Evolutionary conservation across 495 filamentous ascomycete genomes (phyloP).

Genomic region (Penicillium coffeae): DNA sequence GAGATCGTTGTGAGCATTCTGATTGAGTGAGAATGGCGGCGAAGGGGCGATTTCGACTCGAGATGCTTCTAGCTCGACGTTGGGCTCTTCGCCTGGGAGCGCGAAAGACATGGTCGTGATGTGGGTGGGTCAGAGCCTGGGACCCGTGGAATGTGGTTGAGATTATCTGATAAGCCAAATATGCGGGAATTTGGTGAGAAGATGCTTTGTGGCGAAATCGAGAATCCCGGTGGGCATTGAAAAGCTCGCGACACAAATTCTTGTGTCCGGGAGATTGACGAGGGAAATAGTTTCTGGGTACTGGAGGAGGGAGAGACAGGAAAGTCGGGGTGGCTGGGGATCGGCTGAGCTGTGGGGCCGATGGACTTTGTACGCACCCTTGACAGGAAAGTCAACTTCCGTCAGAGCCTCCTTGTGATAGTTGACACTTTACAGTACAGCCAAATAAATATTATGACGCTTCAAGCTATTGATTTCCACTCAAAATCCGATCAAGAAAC

Average conservation of each 20-base stretch:
- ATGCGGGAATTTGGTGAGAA: not conserved
- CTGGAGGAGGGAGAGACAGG: not conserved
- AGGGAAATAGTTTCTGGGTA: no score
- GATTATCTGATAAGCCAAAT: slow-evolving; percentile 4
- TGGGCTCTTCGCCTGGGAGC: slow-evolving; percentile 4
- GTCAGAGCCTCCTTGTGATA: no score
- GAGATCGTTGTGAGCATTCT: not conserved
- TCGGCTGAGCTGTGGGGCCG: slow-evolving; percentile 2
- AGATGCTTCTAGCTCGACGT: slow-evolving; percentile 1
- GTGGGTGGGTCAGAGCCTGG: not conserved
- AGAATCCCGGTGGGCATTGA: no score
- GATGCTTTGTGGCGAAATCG: no score
- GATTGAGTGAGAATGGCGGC: not conserved
- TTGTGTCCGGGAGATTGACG: no score
- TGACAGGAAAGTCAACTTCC: no score
- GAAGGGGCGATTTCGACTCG: not conserved
- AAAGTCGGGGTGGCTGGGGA: slow-evolving; percentile 4
- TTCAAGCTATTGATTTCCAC: no score
- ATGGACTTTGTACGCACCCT: not conserved
- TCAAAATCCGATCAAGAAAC: no score
- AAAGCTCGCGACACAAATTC: no score
- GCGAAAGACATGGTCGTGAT: slow-evolving; percentile 5
- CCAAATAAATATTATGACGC: no score
- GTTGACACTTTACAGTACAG: no score
- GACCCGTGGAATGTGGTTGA: not conserved